Percentiles rank a stretch among this genome's conserved stretches.
Evolutionary conservation across 163 green algal genomes (phyloP).

Genomic region (Scenedesmus sp.): DNA sequence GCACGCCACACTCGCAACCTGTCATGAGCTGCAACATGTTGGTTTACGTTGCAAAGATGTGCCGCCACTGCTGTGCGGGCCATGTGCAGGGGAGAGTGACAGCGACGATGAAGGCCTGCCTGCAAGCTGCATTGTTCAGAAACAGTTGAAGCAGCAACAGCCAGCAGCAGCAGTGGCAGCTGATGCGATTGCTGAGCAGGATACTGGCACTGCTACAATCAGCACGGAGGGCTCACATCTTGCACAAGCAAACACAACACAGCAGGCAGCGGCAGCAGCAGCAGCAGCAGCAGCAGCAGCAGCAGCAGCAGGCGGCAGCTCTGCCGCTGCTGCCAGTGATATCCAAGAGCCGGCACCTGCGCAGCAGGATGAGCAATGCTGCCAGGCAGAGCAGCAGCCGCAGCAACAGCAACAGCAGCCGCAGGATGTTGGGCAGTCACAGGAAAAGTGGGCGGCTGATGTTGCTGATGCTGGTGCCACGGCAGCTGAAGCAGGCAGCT

Average conservation of each 20-base stretch:
- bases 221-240: not conserved
- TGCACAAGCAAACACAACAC: not conserved
- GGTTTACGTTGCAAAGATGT: not conserved
- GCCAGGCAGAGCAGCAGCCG: not conserved
- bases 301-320: not conserved
- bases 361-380: not conserved
- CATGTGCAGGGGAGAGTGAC: slow-evolving; percentile 68
- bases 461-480: not conserved
- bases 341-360: not conserved
- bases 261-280: slow-evolving; percentile 37
- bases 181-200: not conserved
- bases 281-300: not conserved
- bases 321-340: not conserved
- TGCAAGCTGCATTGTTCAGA: slow-evolving; percentile 48
- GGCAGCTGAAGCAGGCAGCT: not conserved
- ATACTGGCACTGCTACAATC: not conserved
- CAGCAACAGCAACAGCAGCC: not conserved
- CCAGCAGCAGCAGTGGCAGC: slow-evolving; percentile 45
- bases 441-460: not conserved
- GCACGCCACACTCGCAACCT: not conserved
- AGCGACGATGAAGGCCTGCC: slow-evolving; percentile 75
- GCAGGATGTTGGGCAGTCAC: not conserved
- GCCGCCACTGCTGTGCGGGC: not conserved
- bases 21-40: not conserved
- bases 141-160: not conserved